phyloP scores from a whole-genome alignment of 805 yeast species.

The Candida coquimbonensis region DNA sequence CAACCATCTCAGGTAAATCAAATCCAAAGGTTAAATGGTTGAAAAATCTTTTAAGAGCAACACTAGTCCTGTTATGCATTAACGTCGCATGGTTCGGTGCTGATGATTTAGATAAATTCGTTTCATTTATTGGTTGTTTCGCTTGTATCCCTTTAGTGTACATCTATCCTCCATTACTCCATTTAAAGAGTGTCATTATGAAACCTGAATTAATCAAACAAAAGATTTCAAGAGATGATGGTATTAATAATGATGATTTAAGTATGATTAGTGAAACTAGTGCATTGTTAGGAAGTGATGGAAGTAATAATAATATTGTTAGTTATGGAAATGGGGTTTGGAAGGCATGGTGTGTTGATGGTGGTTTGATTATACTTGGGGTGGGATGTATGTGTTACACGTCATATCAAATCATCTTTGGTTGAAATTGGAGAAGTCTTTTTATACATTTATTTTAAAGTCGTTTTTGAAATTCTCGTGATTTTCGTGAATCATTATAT shows the following conservation, averaged over 20 bases:
- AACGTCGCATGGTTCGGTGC: constrained; percentile 62
- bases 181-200: constrained; percentile 35
- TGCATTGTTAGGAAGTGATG: too few relatives aligned
- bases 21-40: constrained; percentile 52
- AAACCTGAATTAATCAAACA: not conserved
- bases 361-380: constrained; percentile 47
- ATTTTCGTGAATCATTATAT: too few relatives aligned
- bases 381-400: constrained; percentile 59
- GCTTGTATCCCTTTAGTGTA: constrained; percentile 83
- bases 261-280: too few relatives aligned
- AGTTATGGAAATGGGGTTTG: constrained; percentile 21
- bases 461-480: too few relatives aligned
- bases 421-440: not conserved
- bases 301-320: not conserved
- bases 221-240: not conserved
- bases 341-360: constrained; percentile 35
- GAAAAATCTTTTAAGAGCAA: constrained; percentile 52
- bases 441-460: too few relatives aligned
- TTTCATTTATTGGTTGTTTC: constrained; percentile 75
- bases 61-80: constrained; percentile 48
- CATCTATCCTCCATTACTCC: constrained; percentile 79
- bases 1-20: constrained; percentile 44
- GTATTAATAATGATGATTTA: not conserved
- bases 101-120: constrained; percentile 61
- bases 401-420: constrained; percentile 46